Evolutionary conservation across 164 flowering plant species (phyloP).

Genomic region (Nymphaea colorata): DNA sequence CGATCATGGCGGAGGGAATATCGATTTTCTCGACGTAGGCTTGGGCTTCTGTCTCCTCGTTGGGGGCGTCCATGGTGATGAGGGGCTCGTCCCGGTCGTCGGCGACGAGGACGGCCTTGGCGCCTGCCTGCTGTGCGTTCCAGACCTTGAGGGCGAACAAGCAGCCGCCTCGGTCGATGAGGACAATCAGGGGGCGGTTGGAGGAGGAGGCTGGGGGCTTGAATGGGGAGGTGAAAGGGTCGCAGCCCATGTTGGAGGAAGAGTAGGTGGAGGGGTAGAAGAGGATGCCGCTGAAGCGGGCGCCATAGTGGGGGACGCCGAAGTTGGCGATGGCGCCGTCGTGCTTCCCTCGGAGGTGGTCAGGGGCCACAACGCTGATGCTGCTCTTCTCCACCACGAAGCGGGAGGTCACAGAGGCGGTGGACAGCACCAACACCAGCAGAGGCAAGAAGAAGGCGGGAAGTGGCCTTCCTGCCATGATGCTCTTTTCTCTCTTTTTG

Average conservation of each 20-base stretch:
- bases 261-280: conserved; percentile 30
- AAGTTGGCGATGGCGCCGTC: conserved; percentile 82
- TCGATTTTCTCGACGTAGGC: conserved; percentile 51
- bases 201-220: conserved; percentile 17
- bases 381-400: conserved; percentile 85
- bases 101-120: conserved; percentile 84
- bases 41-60: conserved; percentile 41
- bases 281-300: conserved; percentile 54
- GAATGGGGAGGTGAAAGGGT: too few species aligned
- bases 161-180: conserved; percentile 85
- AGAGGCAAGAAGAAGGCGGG: too few species aligned
- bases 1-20: conserved; percentile 79
- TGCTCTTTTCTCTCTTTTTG: too few species aligned
- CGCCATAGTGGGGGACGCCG: conserved; percentile 85
- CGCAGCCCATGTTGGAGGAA: too few species aligned
- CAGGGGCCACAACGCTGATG: conserved; percentile 44
- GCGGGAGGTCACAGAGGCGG: conserved; percentile 5
- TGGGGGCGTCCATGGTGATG: conserved; percentile 89
- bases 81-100: conserved; percentile 69
- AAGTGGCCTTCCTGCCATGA: too few species aligned
- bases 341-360: conserved; percentile 25
- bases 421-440: too few species aligned
- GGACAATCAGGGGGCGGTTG: conserved; percentile 47
- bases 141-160: conserved; percentile 85
- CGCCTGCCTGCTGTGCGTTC: conserved; percentile 87